Conservation (phyloP, 768 basidiomycete genomes). For the Psilocybe tampanensis region DNA sequence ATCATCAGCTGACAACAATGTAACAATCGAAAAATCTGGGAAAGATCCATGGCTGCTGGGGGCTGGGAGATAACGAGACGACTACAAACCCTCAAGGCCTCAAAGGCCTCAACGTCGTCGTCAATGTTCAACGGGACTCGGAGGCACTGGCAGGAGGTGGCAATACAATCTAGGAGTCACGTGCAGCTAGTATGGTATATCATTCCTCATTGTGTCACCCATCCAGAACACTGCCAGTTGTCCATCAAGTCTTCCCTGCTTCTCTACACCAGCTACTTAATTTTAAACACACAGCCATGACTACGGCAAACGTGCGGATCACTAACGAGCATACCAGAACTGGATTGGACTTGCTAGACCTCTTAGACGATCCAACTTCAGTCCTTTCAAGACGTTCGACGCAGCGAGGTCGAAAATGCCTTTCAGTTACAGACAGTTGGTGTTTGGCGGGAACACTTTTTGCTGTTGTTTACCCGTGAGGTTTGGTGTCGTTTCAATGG, state of each 20-base stretch:
- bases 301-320: background rate
- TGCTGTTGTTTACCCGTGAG: conserved; percentile 70
- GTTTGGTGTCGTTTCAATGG: conserved; percentile 58
- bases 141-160: too few relatives aligned
- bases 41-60: too few relatives aligned
- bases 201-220: too few relatives aligned
- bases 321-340: background rate
- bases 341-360: background rate
- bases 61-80: too few relatives aligned
- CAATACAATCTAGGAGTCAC: too few relatives aligned
- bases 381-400: background rate
- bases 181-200: too few relatives aligned
- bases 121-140: too few relatives aligned
- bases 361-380: too few relatives aligned
- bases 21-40: background rate
- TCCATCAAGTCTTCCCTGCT: too few relatives aligned
- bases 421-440: conserved; percentile 44
- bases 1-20: background rate
- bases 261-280: background rate
- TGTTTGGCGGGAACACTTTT: conserved; percentile 54
- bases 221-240: too few relatives aligned
- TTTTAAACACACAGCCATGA: background rate
- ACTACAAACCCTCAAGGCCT: too few relatives aligned
- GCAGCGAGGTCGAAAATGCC: conserved; percentile 31
- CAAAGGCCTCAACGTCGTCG: too few relatives aligned